Evolutionary conservation across 176 grass and related monocot species (phyloP), one percentile per base, ranked within the genome.

Genomic region (Bromus sterilis): DNA sequence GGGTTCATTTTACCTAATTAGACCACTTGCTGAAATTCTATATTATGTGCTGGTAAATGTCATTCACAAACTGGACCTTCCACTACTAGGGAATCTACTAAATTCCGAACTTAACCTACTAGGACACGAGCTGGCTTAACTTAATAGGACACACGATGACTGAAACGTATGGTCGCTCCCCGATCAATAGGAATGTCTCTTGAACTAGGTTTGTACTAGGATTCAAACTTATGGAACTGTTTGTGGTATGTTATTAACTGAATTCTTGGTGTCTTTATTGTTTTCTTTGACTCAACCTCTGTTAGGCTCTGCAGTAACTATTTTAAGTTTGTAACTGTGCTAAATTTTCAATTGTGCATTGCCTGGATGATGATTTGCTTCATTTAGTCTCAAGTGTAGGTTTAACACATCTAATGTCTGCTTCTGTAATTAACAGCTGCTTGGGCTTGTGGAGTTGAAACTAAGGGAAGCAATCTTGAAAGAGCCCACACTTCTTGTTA

Each of bases 401-500:
- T 84, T 58, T 65, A 48, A 71, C 5, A 28, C 7, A 20, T 29
- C 21, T 76, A 42, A 39, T 23, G 6, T 58, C 70, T 71, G 13
- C 24, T 82, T 67, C 26, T 71, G 40, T 73, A 39, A 55, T 65
- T 75, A 36, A 79, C 83, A 95, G 95, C 89, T 98, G 51, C 90
- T 98, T 81, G 84, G 80, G 34, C 79, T 95, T 78, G 95, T 84
- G 66, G 95, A 94, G 53, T 85, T 98, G 83, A 95, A 93, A 83
- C 46, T 98, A 82, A 98, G 89, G 82, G 95, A 95, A 91, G 75
- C 88, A 71, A 93, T 98, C 82, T 80, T 70, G 33, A 98, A 91
- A 87, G 92, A 98, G 84, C 95, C 95, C 10, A 95, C 92, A 35
- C 92, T 98, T 88, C 92, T 98, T 84, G 87, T 98, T 76, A 91